phyloP scores from a whole-genome alignment of 2,329 filamentous ascomycete genomes.

The Penicillium sp. region DNA sequence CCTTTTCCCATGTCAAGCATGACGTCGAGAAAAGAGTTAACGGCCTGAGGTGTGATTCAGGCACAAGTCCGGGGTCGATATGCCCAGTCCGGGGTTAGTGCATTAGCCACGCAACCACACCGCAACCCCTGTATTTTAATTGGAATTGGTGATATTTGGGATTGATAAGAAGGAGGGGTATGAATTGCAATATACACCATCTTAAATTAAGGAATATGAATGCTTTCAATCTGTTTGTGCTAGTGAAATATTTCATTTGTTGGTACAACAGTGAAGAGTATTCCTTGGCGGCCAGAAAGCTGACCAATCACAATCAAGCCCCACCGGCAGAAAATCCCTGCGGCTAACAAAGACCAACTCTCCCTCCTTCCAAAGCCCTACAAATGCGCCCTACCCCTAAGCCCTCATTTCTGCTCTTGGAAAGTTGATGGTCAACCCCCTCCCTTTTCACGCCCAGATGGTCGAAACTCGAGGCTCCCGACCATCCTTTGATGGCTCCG shows the following conservation, averaged over 20 bases:
- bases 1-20: neutral
- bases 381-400: slow-evolving; percentile 49
- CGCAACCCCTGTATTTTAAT: neutral
- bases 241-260: no score
- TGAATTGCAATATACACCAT: no score
- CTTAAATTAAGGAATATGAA: no score
- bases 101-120: neutral
- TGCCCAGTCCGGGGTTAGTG: no score
- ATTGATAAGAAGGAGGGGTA: no score
- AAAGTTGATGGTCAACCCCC: slow-evolving; percentile 32
- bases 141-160: neutral
- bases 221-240: no score
- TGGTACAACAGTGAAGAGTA: neutral
- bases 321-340: slow-evolving; percentile 22
- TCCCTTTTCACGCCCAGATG: slow-evolving; percentile 30
- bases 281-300: neutral
- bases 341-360: slow-evolving; percentile 12
- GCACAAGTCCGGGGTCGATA: neutral
- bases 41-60: neutral
- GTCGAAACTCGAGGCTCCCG: slow-evolving; percentile 31
- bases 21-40: neutral
- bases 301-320: neutral
- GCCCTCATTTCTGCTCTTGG: slow-evolving; percentile 51
- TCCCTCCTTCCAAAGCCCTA: slow-evolving; percentile 40
- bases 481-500: slow-evolving; percentile 32